These are phyloP conservation scores for Exophiala sp. DNA, from an alignment of 2,329 filamentous ascomycete genomes.

Conservation along the genomic window DNA sequence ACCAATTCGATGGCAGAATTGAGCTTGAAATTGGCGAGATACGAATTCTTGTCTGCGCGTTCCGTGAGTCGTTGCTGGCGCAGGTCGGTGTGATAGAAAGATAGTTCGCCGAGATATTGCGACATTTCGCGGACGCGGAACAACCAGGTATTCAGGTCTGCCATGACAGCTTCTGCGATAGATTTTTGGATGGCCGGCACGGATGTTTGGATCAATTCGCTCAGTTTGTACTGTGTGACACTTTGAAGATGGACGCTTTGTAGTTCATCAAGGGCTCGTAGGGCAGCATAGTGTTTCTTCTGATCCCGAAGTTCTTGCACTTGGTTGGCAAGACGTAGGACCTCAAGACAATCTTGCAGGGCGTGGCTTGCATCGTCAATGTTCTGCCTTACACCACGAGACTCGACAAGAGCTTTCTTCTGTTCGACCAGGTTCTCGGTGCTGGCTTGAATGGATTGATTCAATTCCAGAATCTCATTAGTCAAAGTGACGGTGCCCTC, in stretches of 20 bases:
- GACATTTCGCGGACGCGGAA: conserved; percentile 93
- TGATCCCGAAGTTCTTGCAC: conserved; percentile 86
- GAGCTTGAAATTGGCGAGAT: conserved; percentile 78
- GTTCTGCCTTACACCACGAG: conserved; percentile 85
- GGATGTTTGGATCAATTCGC: conserved; percentile 92
- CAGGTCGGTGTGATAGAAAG: conserved; percentile 92
- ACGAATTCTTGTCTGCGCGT: conserved; percentile 70
- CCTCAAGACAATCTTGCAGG: conserved; percentile 84
- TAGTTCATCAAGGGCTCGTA: conserved; percentile 90
- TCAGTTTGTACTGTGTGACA: conserved; percentile 90
- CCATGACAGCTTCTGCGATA: conserved; percentile 96
- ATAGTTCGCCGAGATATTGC: conserved; percentile 91
- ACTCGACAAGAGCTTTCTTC: conserved; percentile 91
- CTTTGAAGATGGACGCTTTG: conserved; percentile 96
- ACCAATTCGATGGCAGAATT: conserved; percentile 96
- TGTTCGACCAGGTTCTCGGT: conserved; percentile 92
- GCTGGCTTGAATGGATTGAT: conserved; percentile 90
- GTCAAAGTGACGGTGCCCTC: conserved; percentile 87
- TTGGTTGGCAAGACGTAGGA: conserved; percentile 87
- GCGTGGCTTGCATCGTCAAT: conserved; percentile 90
- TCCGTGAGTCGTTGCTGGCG: conserved; percentile 79
- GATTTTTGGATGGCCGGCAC: conserved; percentile 88
- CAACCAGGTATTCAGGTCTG: conserved; percentile 93
- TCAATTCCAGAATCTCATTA: conserved; percentile 84
- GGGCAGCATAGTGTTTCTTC: conserved; percentile 92